A percentile compares a stretch with the other conserved stretches of the same genome.
These are phyloP conservation scores for Blepharisma undulans DNA, from an alignment of 169 alveolate genomes.

Conservation along the genomic window DNA sequence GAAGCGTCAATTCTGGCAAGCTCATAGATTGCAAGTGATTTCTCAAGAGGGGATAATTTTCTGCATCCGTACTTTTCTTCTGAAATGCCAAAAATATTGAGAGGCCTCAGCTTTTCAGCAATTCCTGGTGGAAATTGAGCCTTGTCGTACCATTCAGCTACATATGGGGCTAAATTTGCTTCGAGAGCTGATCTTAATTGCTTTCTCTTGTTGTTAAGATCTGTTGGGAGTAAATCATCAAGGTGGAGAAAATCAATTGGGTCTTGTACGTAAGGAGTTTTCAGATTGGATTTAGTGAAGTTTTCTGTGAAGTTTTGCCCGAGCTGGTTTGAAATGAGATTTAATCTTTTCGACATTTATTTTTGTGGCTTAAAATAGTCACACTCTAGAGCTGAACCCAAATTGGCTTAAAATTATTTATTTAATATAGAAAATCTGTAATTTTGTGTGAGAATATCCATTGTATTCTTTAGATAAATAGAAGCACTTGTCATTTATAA, in stretches of 20 bases:
- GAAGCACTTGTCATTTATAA: too few species aligned
- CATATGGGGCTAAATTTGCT: not conserved
- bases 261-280: not conserved
- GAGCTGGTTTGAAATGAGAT: not conserved
- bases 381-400: not conserved
- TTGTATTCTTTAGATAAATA: too few species aligned
- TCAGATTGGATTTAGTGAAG: not conserved
- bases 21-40: constrained; percentile 26
- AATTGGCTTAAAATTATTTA: too few species aligned
- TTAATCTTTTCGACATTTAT: not conserved
- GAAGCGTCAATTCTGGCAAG: constrained; percentile 61
- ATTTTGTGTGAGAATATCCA: too few species aligned
- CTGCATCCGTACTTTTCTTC: not conserved
- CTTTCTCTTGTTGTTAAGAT: not conserved
- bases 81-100: not conserved
- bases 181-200: not conserved
- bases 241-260: not conserved
- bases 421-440: too few species aligned
- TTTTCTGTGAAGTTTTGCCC: not conserved
- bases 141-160: constrained; percentile 6
- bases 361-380: not conserved
- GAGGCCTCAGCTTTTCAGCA: not conserved
- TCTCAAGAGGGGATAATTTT: not conserved
- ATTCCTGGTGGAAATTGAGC: not conserved
- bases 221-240: not conserved